Percentiles rank a stretch among this genome's conserved stretches.
Conservation (phyloP, 345 rosid species). For the Syzygium aqueum region DNA sequence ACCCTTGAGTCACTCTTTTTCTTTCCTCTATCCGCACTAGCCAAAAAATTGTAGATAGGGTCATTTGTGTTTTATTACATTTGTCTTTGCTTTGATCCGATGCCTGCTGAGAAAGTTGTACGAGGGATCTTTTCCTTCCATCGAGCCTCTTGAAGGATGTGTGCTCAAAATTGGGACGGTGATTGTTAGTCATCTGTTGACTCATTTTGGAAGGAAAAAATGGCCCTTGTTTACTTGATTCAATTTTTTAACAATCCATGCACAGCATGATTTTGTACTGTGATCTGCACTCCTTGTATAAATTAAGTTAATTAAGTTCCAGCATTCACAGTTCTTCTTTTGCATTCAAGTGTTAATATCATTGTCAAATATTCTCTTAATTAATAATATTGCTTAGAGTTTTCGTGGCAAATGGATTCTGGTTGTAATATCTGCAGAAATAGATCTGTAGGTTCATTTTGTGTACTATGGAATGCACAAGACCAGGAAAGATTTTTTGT, state of each 20-base stretch:
- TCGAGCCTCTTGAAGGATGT: background rate
- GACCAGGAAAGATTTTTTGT: background rate
- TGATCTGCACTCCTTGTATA: background rate
- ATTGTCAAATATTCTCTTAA: background rate
- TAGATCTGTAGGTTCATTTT: background rate
- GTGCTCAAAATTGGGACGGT: background rate
- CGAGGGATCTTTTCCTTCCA: background rate
- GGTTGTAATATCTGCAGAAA: background rate
- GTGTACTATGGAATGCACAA: background rate
- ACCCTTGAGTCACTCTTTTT: background rate
- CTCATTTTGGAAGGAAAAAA: background rate
- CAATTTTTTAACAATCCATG: background rate
- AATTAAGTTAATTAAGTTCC: background rate
- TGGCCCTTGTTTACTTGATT: background rate
- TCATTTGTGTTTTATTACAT: background rate
- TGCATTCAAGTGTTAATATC: background rate
- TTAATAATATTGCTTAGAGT: background rate
- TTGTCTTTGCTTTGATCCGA: background rate
- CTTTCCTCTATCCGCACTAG: background rate
- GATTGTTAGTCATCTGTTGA: background rate
- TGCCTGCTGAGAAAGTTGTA: background rate
- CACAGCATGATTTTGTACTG: background rate
- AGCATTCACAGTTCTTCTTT: background rate
- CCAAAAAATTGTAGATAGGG: background rate
- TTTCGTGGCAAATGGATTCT: background rate